These are phyloP conservation scores for Rhododendron kiyosumense DNA, from an alignment of 148 eudicot genomes.

Conservation along the genomic window DNA sequence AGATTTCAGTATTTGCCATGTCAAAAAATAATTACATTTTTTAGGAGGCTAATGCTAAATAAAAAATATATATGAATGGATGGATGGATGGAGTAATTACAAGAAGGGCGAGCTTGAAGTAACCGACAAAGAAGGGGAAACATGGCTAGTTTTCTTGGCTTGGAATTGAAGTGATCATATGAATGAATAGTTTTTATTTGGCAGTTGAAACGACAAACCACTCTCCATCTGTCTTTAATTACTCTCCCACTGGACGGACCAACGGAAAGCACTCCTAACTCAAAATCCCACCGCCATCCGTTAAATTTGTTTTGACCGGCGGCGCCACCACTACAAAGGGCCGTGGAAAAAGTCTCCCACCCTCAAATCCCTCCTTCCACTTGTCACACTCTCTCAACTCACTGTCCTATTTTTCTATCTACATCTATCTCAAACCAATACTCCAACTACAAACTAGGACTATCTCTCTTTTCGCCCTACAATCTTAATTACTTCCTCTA, in stretches of 20 bases:
- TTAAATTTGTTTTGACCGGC: not conserved
- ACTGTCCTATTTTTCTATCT: constrained; percentile 37
- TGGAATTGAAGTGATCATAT: constrained; percentile 32
- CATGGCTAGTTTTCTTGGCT: constrained; percentile 20
- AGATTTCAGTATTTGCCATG: too few relatives aligned
- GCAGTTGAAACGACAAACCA: constrained; percentile 11
- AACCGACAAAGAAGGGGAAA: not conserved
- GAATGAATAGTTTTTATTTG: not conserved
- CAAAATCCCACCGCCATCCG: not conserved
- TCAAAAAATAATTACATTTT: too few relatives aligned
- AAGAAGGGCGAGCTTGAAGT: not conserved
- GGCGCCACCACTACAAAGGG: constrained; percentile 7
- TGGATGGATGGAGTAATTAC: not conserved
- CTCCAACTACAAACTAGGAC: constrained; percentile 81
- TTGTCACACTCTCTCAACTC: constrained; percentile 59
- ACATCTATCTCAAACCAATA: constrained; percentile 29
- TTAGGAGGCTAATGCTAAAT: too few relatives aligned
- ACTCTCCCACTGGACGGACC: constrained; percentile 27
- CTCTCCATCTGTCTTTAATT: not conserved
- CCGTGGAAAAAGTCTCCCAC: constrained; percentile 40
- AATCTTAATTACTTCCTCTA: constrained; percentile 29
- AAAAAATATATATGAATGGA: not conserved
- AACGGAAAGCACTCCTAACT: constrained; percentile 45
- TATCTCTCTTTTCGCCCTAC: constrained; percentile 45
- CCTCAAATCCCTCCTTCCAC: constrained; percentile 50